Percentiles rank a stretch among this genome's conserved stretches.
Conservation (phyloP, 306 rosid genomes). For the Oxytropis ochrocephala region DNA sequence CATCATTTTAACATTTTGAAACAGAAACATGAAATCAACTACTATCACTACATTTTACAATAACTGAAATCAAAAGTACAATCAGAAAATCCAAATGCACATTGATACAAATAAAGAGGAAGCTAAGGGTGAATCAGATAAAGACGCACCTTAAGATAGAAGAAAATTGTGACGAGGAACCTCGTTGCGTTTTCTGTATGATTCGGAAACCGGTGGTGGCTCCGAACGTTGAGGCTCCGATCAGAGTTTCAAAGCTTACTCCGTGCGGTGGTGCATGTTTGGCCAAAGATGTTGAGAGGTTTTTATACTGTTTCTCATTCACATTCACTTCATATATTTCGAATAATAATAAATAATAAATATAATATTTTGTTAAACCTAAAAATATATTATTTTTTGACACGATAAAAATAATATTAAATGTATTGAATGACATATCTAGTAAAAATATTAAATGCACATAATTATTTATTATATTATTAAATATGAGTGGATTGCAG, state of each 20-base stretch:
- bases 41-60: background rate
- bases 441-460: background rate
- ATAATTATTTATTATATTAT: background rate
- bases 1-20: background rate
- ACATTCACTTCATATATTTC: too few species aligned
- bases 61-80: background rate
- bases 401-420: background rate
- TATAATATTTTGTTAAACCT: background rate
- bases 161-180: background rate
- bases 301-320: conserved; percentile 25
- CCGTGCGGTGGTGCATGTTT: conserved; percentile 41
- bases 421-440: background rate
- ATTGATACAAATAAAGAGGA: conserved; percentile 11
- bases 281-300: conserved; percentile 16
- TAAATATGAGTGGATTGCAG: background rate
- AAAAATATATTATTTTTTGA: background rate
- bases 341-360: background rate
- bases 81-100: background rate
- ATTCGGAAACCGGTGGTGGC: background rate
- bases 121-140: background rate
- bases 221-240: conserved; percentile 19
- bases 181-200: background rate
- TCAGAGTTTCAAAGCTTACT: conserved; percentile 28
- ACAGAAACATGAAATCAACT: background rate
- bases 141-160: conserved; percentile 3